Conservation (phyloP, 805 yeast species). For the Suhomyces tanzawaensis region DNA sequence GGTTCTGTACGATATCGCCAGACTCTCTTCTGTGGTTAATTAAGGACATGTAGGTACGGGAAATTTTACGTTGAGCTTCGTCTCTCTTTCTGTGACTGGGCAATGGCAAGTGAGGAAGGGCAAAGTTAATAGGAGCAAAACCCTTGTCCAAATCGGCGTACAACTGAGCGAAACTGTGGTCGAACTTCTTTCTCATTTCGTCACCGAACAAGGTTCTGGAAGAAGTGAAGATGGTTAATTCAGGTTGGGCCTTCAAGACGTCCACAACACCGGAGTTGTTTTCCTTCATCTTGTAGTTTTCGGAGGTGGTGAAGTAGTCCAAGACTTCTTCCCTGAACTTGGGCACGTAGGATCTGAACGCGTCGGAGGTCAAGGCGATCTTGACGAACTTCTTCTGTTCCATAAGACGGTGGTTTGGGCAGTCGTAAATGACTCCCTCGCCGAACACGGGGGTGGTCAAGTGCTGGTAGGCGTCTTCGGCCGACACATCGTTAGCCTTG, state of each 20-base stretch:
- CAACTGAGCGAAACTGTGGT: slow-evolving; percentile 77
- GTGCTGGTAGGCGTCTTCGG: slow-evolving; percentile 94
- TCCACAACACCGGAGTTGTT: slow-evolving; percentile 49
- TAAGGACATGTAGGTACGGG: slow-evolving; percentile 75
- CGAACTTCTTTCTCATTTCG: slow-evolving; percentile 81
- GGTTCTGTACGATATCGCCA: slow-evolving; percentile 70
- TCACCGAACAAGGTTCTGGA: slow-evolving; percentile 88
- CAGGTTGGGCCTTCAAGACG: slow-evolving; percentile 86
- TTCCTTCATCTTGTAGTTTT: slow-evolving; percentile 43
- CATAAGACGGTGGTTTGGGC: slow-evolving; percentile 91
- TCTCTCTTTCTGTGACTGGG: slow-evolving; percentile 85
- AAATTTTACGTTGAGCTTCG: slow-evolving; percentile 77
- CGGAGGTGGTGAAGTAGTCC: slow-evolving; percentile 57
- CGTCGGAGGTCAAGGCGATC: slow-evolving; percentile 78
- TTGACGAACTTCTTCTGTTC: slow-evolving; percentile 98
- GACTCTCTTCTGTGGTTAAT: slow-evolving; percentile 70
- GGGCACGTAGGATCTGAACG: slow-evolving; percentile 86
- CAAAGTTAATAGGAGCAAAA: slow-evolving; percentile 93
- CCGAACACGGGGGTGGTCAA: slow-evolving; percentile 99
- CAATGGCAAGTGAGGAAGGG: slow-evolving; percentile 89
- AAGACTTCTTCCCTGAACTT: slow-evolving; percentile 74
- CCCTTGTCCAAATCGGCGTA: slow-evolving; percentile 95
- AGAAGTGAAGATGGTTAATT: slow-evolving; percentile 94
- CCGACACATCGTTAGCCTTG: slow-evolving; percentile 83
- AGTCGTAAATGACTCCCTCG: slow-evolving; percentile 95